A percentile compares a stretch with the other conserved stretches of the same genome.
phyloP scores from a whole-genome alignment of 176 grass and related monocot genomes.

The Typha latifolia region DNA sequence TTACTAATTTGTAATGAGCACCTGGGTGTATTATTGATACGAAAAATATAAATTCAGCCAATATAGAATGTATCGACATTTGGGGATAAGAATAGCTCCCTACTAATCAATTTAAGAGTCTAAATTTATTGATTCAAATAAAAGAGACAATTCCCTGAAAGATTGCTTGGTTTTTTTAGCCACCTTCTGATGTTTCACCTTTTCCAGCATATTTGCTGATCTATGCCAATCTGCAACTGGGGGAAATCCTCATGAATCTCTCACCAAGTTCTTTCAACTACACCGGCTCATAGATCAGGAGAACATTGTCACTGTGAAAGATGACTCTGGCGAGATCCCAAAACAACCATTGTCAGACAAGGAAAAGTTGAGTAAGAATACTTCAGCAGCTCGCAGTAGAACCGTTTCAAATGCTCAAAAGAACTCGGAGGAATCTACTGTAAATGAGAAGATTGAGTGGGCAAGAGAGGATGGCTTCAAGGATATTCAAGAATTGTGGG shows the following conservation, averaged over 20 bases:
- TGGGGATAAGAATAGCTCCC: no score
- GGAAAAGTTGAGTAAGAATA: constrained; percentile 52
- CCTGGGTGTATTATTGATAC: no score
- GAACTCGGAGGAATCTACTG: constrained; percentile 25
- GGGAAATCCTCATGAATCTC: constrained; percentile 45
- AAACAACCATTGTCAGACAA: constrained; percentile 43
- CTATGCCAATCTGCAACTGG: constrained; percentile 40
- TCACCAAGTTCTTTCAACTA: constrained; percentile 84
- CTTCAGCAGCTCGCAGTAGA: constrained; percentile 33
- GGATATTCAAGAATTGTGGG: constrained; percentile 74
- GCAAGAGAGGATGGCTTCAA: constrained; percentile 76
- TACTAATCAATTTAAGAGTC: no score
- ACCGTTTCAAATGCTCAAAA: constrained; percentile 23
- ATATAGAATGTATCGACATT: no score
- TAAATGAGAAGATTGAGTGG: constrained; percentile 65
- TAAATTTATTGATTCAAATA: no score
- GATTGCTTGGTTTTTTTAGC: background rate
- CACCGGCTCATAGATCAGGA: constrained; percentile 59
- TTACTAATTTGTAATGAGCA: no score
- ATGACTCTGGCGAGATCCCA: constrained; percentile 18
- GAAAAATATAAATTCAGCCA: no score
- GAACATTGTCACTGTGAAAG: constrained; percentile 49
- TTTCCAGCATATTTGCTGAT: constrained; percentile 78
- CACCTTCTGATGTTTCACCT: background rate
- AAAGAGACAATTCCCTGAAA: no score